These are phyloP conservation scores for Microdochium bolleyi DNA, from an alignment of 2,329 filamentous ascomycete genomes.

Conservation along the genomic window DNA sequence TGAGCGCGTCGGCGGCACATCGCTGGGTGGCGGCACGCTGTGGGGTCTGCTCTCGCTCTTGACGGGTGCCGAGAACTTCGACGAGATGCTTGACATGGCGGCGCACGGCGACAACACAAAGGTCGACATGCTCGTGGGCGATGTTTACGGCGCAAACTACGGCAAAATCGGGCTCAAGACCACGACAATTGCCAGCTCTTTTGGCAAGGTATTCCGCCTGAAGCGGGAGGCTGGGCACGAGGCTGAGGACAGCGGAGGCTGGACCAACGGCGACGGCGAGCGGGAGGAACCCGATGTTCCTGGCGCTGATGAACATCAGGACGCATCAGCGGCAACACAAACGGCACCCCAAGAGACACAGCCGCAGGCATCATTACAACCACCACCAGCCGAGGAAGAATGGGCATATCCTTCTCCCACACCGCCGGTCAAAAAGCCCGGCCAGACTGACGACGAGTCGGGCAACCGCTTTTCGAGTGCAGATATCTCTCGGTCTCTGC, in stretches of 20 bases:
- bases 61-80: conserved; percentile 91
- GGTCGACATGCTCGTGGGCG: conserved; percentile 94
- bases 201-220: conserved; percentile 93
- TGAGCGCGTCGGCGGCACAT: conserved; percentile 88
- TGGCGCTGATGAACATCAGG: too few relatives aligned
- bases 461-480: conserved; percentile 60
- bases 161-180: conserved; percentile 94
- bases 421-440: background rate
- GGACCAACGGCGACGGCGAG: conserved; percentile 40
- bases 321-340: conserved; percentile 10
- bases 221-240: conserved; percentile 75
- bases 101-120: conserved; percentile 85
- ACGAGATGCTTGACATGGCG: conserved; percentile 92
- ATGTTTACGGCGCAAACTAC: conserved; percentile 96
- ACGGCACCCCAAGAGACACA: conserved; percentile 8
- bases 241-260: conserved; percentile 63
- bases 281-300: background rate
- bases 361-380: conserved; percentile 5
- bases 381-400: conserved; percentile 1
- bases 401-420: background rate
- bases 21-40: conserved; percentile 90
- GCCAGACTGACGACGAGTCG: conserved; percentile 15
- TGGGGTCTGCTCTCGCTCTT: conserved; percentile 91
- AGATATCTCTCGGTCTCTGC: conserved; percentile 82
- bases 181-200: conserved; percentile 90